Evolutionary conservation across 345 rosid genomes (phyloP).

Genomic region (Eucalyptus coolabah): DNA sequence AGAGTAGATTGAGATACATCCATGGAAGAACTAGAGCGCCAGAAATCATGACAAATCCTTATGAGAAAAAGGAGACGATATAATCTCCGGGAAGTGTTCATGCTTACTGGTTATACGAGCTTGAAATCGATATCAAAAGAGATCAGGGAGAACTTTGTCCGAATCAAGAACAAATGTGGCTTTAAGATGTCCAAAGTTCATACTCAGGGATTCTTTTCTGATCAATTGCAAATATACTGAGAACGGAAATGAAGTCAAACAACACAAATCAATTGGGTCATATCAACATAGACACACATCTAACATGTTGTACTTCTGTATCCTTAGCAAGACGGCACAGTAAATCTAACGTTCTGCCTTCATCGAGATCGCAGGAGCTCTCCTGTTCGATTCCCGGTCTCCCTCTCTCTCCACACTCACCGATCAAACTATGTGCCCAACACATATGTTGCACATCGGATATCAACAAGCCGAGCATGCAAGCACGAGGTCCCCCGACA

Average conservation of each 20-base stretch:
- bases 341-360: neutral
- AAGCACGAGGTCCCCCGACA: neutral
- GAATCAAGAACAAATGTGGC: neutral
- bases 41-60: neutral
- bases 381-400: neutral
- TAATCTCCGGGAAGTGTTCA: neutral
- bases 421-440: accelerated
- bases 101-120: neutral
- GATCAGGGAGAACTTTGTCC: neutral
- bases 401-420: neutral
- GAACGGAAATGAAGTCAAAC: neutral
- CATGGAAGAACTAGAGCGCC: neutral
- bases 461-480: neutral
- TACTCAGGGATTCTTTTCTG: neutral
- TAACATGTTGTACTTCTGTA: neutral
- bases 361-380: neutral
- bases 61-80: neutral
- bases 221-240: neutral
- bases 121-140: neutral
- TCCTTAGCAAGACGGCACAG: neutral
- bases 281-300: neutral
- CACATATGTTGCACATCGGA: neutral
- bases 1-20: neutral
- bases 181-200: neutral
- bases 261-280: neutral